Percentiles rank a stretch among this genome's conserved stretches.
Conservation (phyloP, 805 yeast species). For the Myxozyma mucilagina region DNA sequence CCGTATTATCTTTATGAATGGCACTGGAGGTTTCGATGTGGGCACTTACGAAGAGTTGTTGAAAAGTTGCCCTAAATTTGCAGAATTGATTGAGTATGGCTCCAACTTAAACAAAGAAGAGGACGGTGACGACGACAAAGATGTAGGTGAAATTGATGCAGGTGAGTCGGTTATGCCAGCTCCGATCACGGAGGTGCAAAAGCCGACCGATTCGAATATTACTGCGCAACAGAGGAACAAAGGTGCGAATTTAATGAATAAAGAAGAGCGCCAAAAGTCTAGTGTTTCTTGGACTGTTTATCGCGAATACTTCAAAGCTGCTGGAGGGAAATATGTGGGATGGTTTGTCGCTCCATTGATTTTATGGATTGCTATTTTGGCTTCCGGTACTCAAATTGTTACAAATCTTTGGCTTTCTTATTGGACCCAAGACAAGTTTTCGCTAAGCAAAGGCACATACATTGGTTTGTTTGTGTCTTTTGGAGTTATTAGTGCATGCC, state of each 20-base stretch:
- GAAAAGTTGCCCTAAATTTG: conserved; percentile 45
- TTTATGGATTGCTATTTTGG: conserved; percentile 52
- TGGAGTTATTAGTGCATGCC: conserved; percentile 56
- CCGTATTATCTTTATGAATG: conserved; percentile 60
- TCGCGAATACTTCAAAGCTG: conserved; percentile 21
- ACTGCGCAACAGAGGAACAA: conserved; percentile 31
- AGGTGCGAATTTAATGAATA: conserved; percentile 37
- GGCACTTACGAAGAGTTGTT: conserved; percentile 63
- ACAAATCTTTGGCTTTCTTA: conserved; percentile 80
- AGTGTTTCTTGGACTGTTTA: conserved; percentile 11
- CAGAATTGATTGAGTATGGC: conserved; percentile 41
- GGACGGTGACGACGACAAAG: conserved; percentile 31
- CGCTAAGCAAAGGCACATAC: conserved; percentile 55
- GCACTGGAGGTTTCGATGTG: conserved; percentile 56
- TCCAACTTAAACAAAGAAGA: conserved; percentile 23
- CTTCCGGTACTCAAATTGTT: conserved; percentile 44
- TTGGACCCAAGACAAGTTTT: conserved; percentile 66
- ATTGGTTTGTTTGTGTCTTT: conserved; percentile 61
- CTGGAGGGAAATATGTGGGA: conserved; percentile 50
- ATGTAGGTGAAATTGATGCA: conserved; percentile 23
- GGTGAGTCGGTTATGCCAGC: conserved; percentile 4
- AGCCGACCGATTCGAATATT: conserved; percentile 25
- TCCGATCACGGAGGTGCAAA: conserved; percentile 12
- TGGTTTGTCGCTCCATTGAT: conserved; percentile 39
- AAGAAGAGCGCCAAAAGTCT: conserved; percentile 17